These are phyloP conservation scores for Calonectria pauciramosa DNA, from an alignment of 2,329 filamentous ascomycete species.

Conservation along the genomic window DNA sequence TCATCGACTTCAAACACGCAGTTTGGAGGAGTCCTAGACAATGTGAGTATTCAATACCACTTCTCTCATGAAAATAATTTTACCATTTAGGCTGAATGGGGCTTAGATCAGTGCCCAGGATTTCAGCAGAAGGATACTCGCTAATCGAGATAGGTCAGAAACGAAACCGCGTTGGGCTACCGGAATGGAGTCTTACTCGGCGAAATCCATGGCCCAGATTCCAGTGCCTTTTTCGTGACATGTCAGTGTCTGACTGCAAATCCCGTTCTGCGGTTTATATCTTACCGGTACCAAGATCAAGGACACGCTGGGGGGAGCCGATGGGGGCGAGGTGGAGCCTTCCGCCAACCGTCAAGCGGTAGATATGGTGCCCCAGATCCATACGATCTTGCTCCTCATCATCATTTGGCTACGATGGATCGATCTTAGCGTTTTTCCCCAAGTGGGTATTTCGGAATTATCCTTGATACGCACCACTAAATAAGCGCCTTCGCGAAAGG, in stretches of 20 bases:
- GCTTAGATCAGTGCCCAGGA: constrained; percentile 24
- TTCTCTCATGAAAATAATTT: not conserved
- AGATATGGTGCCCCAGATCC: constrained; percentile 24
- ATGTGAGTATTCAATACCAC: not conserved
- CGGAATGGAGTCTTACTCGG: constrained; percentile 9
- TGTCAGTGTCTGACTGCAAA: not conserved
- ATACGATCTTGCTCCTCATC: constrained; percentile 26
- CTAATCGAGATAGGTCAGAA: not conserved
- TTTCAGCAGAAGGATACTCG: constrained; percentile 17
- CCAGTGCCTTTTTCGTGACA: constrained; percentile 1
- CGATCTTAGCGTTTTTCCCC: not conserved
- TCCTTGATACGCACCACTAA: constrained; percentile 16
- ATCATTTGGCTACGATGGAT: constrained; percentile 23
- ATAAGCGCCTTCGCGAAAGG: constrained; percentile 25
- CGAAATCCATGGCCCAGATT: constrained; percentile 28
- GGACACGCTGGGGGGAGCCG: constrained; percentile 9
- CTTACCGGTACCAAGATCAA: constrained; percentile 22
- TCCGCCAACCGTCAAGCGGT: constrained; percentile 5
- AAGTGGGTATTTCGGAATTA: not conserved
- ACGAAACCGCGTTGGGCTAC: too few species aligned
- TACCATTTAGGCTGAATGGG: constrained; percentile 28
- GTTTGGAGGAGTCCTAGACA: constrained; percentile 17
- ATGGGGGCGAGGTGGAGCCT: constrained; percentile 17
- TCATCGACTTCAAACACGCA: constrained; percentile 21
- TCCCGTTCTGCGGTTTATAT: not conserved